These are phyloP conservation scores for Penicillium sp. DNA, from an alignment of 2,329 filamentous ascomycete genomes.

Conservation along the genomic window DNA sequence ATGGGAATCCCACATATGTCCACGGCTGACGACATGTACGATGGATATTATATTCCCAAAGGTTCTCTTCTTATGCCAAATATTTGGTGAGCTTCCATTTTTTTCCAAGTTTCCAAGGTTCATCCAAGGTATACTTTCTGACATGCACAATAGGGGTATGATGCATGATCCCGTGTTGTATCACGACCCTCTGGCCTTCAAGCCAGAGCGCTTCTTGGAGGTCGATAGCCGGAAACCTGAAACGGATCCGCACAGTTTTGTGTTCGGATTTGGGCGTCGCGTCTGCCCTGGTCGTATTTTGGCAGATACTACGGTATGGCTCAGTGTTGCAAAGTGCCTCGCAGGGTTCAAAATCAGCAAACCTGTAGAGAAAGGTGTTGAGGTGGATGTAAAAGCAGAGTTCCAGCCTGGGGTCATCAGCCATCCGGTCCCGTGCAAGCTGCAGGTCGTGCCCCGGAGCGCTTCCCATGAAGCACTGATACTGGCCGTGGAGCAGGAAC, in stretches of 20 bases:
- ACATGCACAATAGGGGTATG: slow-evolving; percentile 35
- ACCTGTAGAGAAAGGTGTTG: slow-evolving; percentile 8
- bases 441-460: not conserved
- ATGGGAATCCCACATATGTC: slow-evolving; percentile 28
- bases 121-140: not conserved
- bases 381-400: slow-evolving; percentile 10
- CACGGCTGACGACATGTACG: slow-evolving; percentile 25
- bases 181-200: slow-evolving; percentile 40
- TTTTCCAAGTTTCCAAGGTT: not conserved
- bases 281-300: slow-evolving; percentile 22
- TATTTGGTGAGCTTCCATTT: slow-evolving; percentile 32
- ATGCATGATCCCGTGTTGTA: slow-evolving; percentile 41
- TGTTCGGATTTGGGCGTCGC: slow-evolving; percentile 25
- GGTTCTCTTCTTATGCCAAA: slow-evolving; percentile 37
- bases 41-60: slow-evolving; percentile 34
- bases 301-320: slow-evolving; percentile 20
- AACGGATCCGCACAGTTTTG: slow-evolving; percentile 35
- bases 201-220: slow-evolving; percentile 45
- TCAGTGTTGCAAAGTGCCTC: slow-evolving; percentile 17
- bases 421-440: slow-evolving; percentile 39
- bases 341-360: slow-evolving; percentile 22
- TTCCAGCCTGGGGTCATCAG: slow-evolving; percentile 26
- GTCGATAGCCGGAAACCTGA: slow-evolving; percentile 33
- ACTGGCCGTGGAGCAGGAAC: not conserved
- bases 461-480: not conserved